Evolutionary conservation across 2,329 filamentous ascomycete genomes (phyloP), one percentile per base, ranked within the genome.

Genomic region (Venturia pyrina): DNA sequence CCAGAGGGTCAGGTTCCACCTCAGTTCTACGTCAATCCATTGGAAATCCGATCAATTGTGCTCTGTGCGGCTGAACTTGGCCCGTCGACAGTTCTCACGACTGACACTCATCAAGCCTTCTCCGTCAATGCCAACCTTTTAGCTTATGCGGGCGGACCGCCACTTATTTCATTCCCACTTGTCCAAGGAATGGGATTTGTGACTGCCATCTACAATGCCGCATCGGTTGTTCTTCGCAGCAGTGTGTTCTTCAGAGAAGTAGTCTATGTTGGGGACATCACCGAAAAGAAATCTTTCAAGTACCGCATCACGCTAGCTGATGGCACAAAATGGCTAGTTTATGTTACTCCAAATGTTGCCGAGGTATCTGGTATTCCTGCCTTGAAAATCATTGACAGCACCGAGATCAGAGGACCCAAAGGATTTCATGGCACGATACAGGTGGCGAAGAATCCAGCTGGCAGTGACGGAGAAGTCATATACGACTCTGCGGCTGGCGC

Each of bases 151-250:
- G 79, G 79, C 2, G 81, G 82, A 8, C 74, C 80, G 1, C 83
- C 88, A 0, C 80, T 83, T 1, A 82, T 98, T 21, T 87, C 85
- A 0, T 91, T 96, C 69, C 92, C 93, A 0, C 73, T 97, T 10
- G 86, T 96, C 0, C 93, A 98, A 73, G 95, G 95, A 13, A 95
- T 96, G 86, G 88, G 86, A 0, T 96, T 92, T 71, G 81, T 96
- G 21, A 97, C 92, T 5, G 93, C 82, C 0, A 75, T 89, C 24
- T 98, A 93, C 75, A 82, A 81, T 65, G 85, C 86, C 37, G 81
- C 86, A 0, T 87, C 85, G 8, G 93, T 93, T 0, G 72, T 87
- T 4, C 82, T 98, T 53, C 87, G 92, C 70, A 89, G 87, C 28
- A 87, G 86, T 0, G 83, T 93, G 1, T 89, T 88, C 68, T 96